Conservation (phyloP, 768 basidiomycete genomes). For the Boletus patriciae region DNA sequence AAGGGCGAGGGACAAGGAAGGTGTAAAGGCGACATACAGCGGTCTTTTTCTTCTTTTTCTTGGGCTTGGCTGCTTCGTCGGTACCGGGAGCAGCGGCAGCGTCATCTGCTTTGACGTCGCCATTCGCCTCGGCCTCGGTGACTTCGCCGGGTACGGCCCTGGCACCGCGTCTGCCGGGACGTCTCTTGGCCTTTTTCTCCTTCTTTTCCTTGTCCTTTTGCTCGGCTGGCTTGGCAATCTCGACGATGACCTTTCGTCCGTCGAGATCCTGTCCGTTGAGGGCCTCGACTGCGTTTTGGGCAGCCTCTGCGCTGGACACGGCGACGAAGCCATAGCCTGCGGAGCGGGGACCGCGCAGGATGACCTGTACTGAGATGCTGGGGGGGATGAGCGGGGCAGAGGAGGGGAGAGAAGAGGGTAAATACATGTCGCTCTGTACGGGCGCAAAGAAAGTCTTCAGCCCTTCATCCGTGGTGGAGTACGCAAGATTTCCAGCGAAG, state of each 20-base stretch:
- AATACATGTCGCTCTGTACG: slow-evolving; percentile 85
- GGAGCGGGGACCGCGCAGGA: slow-evolving; percentile 80
- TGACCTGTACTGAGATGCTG: slow-evolving; percentile 83
- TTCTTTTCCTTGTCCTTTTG: slow-evolving; percentile 80
- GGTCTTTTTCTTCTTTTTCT: slow-evolving; percentile 80
- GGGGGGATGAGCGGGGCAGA: slow-evolving; percentile 13
- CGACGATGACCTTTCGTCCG: slow-evolving; percentile 84
- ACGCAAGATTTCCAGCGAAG: slow-evolving; percentile 95
- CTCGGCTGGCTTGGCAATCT: slow-evolving; percentile 89
- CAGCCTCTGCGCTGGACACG: slow-evolving; percentile 76
- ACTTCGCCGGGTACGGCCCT: slow-evolving; percentile 88
- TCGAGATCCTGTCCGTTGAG: slow-evolving; percentile 90
- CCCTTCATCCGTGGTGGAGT: slow-evolving; percentile 91
- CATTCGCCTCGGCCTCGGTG: slow-evolving; percentile 86
- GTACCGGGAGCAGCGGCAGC: slow-evolving; percentile 48
- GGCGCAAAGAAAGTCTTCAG: slow-evolving; percentile 92
- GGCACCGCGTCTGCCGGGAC: slow-evolving; percentile 80
- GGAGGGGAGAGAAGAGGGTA: slow-evolving; percentile 22
- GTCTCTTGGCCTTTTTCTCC: slow-evolving; percentile 76
- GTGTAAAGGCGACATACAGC: slow-evolving; percentile 37
- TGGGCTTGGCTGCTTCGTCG: slow-evolving; percentile 61
- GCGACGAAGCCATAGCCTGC: slow-evolving; percentile 95
- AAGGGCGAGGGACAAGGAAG: background rate
- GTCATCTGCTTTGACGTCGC: slow-evolving; percentile 63
- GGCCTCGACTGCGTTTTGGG: slow-evolving; percentile 78